Conservation (phyloP, 2,329 filamentous ascomycete species). For the Penicillium griseofulvum region DNA sequence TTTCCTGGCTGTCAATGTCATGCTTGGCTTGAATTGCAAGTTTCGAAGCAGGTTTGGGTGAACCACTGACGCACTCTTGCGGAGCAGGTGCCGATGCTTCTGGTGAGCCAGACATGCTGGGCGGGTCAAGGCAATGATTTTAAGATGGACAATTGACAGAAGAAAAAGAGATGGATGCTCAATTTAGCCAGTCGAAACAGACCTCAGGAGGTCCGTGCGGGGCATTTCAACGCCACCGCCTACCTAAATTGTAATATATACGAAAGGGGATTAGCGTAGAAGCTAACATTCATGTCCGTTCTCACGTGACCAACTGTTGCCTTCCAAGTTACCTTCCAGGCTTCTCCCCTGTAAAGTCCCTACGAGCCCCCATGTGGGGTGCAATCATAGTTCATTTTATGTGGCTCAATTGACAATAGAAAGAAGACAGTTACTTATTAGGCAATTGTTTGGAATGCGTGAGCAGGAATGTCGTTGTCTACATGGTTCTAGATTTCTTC, state of each 20-base stretch:
- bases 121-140: neutral
- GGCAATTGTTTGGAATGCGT: neutral
- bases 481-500: neutral
- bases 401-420: no score
- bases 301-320: no score
- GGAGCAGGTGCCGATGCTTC: neutral
- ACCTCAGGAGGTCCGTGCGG: neutral
- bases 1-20: slow-evolving; percentile 15
- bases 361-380: neutral
- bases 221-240: neutral
- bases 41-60: slow-evolving; percentile 84
- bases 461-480: neutral
- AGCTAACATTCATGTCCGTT: no score
- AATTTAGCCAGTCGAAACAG: neutral
- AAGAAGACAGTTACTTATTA: neutral
- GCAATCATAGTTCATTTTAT: neutral
- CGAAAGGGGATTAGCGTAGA: neutral
- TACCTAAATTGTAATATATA: neutral
- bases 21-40: slow-evolving; percentile 62
- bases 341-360: neutral
- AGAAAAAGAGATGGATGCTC: neutral
- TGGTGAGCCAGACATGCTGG: slow-evolving; percentile 14
- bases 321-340: no score
- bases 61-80: slow-evolving; percentile 83
- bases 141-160: neutral